Base-by-base conservation (phyloP, 495 filamentous ascomycete species). In the Wilcoxina mikolae region DNA sequence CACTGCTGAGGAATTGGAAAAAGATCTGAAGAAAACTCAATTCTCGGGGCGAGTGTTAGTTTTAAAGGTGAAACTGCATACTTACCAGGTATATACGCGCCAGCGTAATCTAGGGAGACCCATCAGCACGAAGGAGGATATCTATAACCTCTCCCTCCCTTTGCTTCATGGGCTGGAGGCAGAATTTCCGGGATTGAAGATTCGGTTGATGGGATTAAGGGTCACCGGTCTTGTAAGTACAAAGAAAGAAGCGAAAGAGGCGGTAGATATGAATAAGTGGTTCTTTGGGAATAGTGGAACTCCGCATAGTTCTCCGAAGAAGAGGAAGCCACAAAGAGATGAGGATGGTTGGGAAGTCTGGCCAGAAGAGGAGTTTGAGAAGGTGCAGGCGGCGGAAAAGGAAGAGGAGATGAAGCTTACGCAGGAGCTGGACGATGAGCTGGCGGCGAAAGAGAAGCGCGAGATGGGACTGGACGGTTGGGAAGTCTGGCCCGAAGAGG, bases 1-100 rank as follows among this genome's bases (percentile, higher is more conserved):
- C 66, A 86, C 78, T 1, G 86, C 93, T 0, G 82, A 90, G 56
- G 91, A 95, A 65, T 71, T 99, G 17, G 87, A 94, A 66, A 82
- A 85, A 58, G 93, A 96, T 64, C 73, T 96, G 61, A 67, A 70
- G n/a, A 76, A 76, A 18, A 84, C 83, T 3, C 76, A 85, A 57
- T 85, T 86, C 68, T 94, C 89, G 68, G 90, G 90, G 3, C 79
- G 89, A 4, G 96, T 93, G 0, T 68, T 98, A 2, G 82, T 84
- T 22, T 67, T 99, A 18, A 99, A 99, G 68, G 76, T 95, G 46
- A 99, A 99, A 66, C 72, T 96, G 10, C 87, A 94, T 60, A 93
- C 85, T 0, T 99, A 88, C 60, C 87, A 95, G 66, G 89, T 96
- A 9, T 71, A 85, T 17, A 91, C 87, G 0, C 72, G 91, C 31